Conservation (phyloP, 2,329 filamentous ascomycete species). For the Diaporthe citriasiana region DNA sequence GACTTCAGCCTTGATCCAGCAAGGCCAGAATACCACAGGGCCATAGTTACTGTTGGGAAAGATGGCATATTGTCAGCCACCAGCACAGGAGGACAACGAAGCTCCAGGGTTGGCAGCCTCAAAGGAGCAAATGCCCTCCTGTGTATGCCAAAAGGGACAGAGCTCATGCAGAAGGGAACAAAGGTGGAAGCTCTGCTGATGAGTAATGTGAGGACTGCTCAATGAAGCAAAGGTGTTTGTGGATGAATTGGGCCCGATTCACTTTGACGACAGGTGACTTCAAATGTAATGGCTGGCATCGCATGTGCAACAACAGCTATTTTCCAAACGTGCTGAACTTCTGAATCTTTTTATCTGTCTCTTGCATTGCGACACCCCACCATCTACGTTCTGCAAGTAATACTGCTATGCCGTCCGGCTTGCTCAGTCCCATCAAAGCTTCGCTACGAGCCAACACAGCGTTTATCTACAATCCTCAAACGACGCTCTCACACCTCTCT, state of each 20-base stretch:
- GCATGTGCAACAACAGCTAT: not conserved
- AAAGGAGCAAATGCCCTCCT: slow-evolving; percentile 90
- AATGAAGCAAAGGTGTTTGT: slow-evolving; percentile 35
- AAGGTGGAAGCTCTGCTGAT: slow-evolving; percentile 86
- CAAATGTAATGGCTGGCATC: not conserved
- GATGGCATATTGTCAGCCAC: slow-evolving; percentile 80
- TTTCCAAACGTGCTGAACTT: not conserved
- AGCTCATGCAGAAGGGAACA: slow-evolving; percentile 76
- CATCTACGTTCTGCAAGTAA: not conserved
- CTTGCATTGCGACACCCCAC: not conserved
- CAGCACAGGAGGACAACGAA: slow-evolving; percentile 92
- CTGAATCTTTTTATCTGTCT: not conserved
- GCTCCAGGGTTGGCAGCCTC: slow-evolving; percentile 89
- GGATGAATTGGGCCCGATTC: not conserved
- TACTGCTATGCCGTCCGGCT: not conserved
- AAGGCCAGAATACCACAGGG: slow-evolving; percentile 92
- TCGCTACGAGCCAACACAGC: not conserved
- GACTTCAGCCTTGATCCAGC: slow-evolving; percentile 81
- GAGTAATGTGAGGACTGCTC: slow-evolving; percentile 59
- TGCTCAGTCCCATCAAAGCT: not conserved
- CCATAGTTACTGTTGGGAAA: slow-evolving; percentile 73
- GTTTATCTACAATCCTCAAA: not conserved
- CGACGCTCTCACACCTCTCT: not conserved
- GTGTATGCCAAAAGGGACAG: slow-evolving; percentile 77
- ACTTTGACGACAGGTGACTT: not conserved